Base-by-base conservation (phyloP, 108 stramenopile genomes). In the Fragilaria radians region DNA sequence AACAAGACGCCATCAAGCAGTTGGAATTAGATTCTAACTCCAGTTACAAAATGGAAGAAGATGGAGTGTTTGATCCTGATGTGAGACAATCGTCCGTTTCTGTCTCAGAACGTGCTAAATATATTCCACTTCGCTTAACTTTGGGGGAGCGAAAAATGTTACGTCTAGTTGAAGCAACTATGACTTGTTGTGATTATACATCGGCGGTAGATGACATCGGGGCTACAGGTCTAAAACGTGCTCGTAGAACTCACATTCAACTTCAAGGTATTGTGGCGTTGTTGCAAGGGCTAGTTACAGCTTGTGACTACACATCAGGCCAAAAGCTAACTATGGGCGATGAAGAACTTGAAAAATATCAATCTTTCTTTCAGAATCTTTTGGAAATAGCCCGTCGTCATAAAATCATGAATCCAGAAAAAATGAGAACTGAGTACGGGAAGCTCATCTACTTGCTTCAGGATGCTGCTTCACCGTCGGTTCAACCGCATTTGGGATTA, bases 381-480 rank as follows among this genome's bases (percentile, higher is more conserved):
- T 81, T 83, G 61, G 86, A 88, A 67, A 71, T 93, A 4, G 89
- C 87, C 1, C 86, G 92, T 14, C 80, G 92, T 22, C 85, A 94
- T 63, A 94, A 94, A 56, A 79, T 94, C 26, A 68, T 89, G 56
- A 94, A 94, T 57, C 92, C 92, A 18, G 63, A 62, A 26, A 81
- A 82, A 57, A 83, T 94, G 79, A 62, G 92, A 23, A 67, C 63
- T 24, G 81, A 79, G 21, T 91, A 94, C 72, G 92, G 92, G 32
- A 94, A 94, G 71, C 68, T 94, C 32, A 80, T 91, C 83, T 90
- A 87, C 69, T 51, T 91, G 33, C 49, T 94, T 34, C 87, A 88
- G 68, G 90, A 92, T 68, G 58, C 77, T 7, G 64, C 77, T 57
- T 72, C 75, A 26, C 68, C 82, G 27, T 61, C 76, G 5, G 74